Conservation (phyloP, 257 asterid species). For the Salvia rosmarinus region DNA sequence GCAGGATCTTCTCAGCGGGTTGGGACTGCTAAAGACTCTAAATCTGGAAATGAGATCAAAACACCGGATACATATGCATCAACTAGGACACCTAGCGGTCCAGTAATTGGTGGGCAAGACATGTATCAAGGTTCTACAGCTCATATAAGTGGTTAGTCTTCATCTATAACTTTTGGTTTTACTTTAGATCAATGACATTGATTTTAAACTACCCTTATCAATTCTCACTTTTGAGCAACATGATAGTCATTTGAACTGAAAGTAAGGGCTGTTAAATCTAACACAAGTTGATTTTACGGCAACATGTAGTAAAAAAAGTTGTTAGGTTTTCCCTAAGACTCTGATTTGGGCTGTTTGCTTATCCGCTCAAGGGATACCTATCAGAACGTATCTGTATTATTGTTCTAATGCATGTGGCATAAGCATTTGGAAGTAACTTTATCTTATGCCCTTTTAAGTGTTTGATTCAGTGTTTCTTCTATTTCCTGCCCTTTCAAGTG, state of each 20-base stretch:
- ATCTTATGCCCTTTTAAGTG: conserved; percentile 12
- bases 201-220: background rate
- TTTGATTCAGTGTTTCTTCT: background rate
- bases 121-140: conserved; percentile 62
- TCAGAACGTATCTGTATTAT: conserved; percentile 4
- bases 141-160: conserved; percentile 48
- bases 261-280: conserved; percentile 9
- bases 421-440: background rate
- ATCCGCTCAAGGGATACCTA: conserved; percentile 19
- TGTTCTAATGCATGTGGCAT: conserved; percentile 5
- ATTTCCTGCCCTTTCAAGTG: conserved; percentile 12
- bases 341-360: conserved; percentile 20
- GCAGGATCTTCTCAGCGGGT: conserved; percentile 66
- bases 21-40: conserved; percentile 61
- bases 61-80: conserved; percentile 64
- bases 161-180: conserved; percentile 18
- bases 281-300: conserved; percentile 11
- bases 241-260: conserved; percentile 15
- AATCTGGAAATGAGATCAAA: conserved; percentile 66
- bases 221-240: conserved; percentile 19
- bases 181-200: conserved; percentile 9
- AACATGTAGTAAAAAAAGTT: conserved; percentile 2
- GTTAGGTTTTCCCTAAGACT: background rate
- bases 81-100: conserved; percentile 54
- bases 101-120: conserved; percentile 68